Base-by-base conservation (phyloP, 2,329 filamentous ascomycete species). In the Chrysoporthe austroafricana region DNA sequence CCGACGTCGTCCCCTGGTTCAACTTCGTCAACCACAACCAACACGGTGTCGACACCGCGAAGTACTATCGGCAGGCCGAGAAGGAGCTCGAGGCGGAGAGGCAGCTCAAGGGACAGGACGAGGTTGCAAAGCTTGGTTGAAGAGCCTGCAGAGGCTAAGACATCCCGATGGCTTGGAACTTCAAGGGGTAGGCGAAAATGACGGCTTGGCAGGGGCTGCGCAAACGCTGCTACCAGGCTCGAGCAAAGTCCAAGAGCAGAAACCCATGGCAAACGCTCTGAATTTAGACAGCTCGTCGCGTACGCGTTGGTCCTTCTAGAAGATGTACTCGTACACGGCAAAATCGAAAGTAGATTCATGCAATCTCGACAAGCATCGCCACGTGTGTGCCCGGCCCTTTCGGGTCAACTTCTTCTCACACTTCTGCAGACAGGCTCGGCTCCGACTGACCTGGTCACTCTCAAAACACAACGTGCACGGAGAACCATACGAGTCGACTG, bases 31-130 rank as follows among this genome's bases (percentile, higher is more conserved):
- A 99, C 82, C 96, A 99, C 82, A 90, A 88, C 77, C 84, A 96
- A 87, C 96, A 99, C 79, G 96, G 96, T 73, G 92, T 99, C 68
- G 96, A 99, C 79, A 99, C 96, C 43, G 94, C 95, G 72, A 99
- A 99, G 84, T 99, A 99, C 84, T 99, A 97, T 81, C 90, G 91
- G 78, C 93, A 97, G 79, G 96, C 96, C 8, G 96, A 99, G 85
- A 86, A 90, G 79, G 96, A 99, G 80, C 82, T 99, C 75, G 96
- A 97, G 82, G 90, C 89, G 50, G 94, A 97, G 84, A 46, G n/a
- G 18, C 52, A 39, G 42, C 18, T 46, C 32, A 68, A 65, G 46
- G 68, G 62, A 2, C 68, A 70, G 54, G n/a, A 42, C 26, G 68
- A 70, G 46, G 54, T 36, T 43, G 59, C 62, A 32, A 58, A 65